Percentiles rank a stretch among this genome's conserved stretches.
Evolutionary conservation across 192 early-diverging fungal genomes (phyloP).

Genomic region (Rhizoclosmatium globosum): DNA sequence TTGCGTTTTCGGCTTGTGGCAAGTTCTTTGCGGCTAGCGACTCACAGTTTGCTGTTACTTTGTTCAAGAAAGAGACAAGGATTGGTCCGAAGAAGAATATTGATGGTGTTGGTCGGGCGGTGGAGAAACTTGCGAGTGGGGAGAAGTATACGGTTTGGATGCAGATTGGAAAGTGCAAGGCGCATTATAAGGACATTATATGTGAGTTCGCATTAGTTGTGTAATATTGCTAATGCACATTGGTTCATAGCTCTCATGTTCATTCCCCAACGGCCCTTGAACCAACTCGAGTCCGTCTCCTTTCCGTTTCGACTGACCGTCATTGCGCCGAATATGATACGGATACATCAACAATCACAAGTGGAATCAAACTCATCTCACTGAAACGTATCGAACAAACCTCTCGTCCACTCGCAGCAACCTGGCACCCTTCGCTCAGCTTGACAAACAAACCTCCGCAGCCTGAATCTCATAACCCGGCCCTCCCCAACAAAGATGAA

Average conservation of each 20-base stretch:
- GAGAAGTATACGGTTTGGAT: conserved; percentile 50
- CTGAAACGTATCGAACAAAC: conserved; percentile 57
- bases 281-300: conserved; percentile 34
- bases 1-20: conserved; percentile 47
- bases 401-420: conserved; percentile 50
- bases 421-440: conserved; percentile 42
- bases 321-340: conserved; percentile 61
- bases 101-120: conserved; percentile 32
- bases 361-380: conserved; percentile 50
- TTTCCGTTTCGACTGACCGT: conserved; percentile 54
- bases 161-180: conserved; percentile 51
- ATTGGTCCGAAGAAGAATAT: conserved; percentile 17
- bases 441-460: neutral
- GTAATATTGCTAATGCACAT: neutral
- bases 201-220: conserved; percentile 36
- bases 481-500: neutral
- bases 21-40: conserved; percentile 51
- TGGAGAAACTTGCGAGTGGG: conserved; percentile 36
- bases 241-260: conserved; percentile 44
- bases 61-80: conserved; percentile 46
- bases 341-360: conserved; percentile 38
- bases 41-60: conserved; percentile 39
- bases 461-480: neutral
- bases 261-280: conserved; percentile 43
- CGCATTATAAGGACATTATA: conserved; percentile 58